These are phyloP conservation scores for Phytopythium montanum DNA, from an alignment of 352 stramenopile genomes.

Conservation along the genomic window DNA sequence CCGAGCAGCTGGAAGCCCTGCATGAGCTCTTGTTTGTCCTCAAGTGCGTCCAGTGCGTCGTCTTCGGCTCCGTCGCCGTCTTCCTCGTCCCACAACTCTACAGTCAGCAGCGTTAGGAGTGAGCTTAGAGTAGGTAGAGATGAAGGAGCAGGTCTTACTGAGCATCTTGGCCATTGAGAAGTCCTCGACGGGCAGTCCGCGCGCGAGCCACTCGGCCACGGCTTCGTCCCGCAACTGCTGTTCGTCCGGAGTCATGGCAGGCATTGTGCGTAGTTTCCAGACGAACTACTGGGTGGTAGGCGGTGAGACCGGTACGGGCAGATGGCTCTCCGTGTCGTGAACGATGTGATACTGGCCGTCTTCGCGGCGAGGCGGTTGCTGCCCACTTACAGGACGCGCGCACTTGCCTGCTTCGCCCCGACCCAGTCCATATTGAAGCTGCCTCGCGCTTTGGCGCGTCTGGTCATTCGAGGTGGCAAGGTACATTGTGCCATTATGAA, in stretches of 20 bases:
- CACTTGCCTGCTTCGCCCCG: not conserved
- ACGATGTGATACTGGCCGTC: no score
- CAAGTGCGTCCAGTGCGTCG: slow-evolving; percentile 33
- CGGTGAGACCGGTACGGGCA: not conserved
- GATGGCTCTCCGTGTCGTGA: not conserved
- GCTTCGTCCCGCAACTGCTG: slow-evolving; percentile 67
- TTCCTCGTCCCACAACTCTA: slow-evolving; percentile 70
- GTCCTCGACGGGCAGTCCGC: slow-evolving; percentile 50
- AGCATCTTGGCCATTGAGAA: slow-evolving; percentile 82
- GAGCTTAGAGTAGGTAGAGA: not conserved
- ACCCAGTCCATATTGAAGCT: not conserved
- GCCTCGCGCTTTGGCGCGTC: not conserved
- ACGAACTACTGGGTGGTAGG: not conserved
- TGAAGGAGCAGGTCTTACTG: slow-evolving; percentile 23
- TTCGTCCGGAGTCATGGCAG: slow-evolving; percentile 24
- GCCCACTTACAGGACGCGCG: not conserved
- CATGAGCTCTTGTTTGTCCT: slow-evolving; percentile 64
- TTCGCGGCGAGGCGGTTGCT: not conserved
- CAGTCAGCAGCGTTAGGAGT: not conserved
- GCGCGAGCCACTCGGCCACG: slow-evolving; percentile 66
- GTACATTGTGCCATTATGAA: not conserved
- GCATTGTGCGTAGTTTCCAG: slow-evolving; percentile 1
- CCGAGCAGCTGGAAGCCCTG: slow-evolving; percentile 43
- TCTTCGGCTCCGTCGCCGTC: slow-evolving; percentile 39
- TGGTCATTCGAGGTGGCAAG: not conserved